These are phyloP conservation scores for Tetrapisispora iriomotensis DNA, from an alignment of 805 yeast species.

Conservation along the genomic window DNA sequence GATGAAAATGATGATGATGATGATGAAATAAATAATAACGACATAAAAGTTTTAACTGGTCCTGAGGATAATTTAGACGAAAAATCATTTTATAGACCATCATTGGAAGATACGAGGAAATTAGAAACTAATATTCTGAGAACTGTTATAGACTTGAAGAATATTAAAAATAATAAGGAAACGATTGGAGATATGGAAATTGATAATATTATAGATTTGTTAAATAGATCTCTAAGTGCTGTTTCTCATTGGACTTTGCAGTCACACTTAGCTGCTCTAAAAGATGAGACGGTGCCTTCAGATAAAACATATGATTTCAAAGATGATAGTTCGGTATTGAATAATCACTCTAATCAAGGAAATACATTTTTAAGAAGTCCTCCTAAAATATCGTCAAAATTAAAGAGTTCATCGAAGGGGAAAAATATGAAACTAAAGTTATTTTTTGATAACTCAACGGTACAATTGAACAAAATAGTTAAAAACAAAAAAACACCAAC, in stretches of 20 bases:
- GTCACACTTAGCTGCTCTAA: slow-evolving; percentile 21
- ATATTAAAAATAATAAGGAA: slow-evolving; percentile 1
- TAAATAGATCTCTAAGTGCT: slow-evolving; percentile 21
- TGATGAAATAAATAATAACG: background rate
- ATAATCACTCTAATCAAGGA: background rate
- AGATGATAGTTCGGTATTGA: background rate
- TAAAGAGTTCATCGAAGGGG: too few relatives aligned
- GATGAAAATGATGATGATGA: background rate
- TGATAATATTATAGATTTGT: slow-evolving; percentile 14
- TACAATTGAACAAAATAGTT: too few relatives aligned
- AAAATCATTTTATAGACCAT: slow-evolving; percentile 4
- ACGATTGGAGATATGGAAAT: slow-evolving; percentile 5
- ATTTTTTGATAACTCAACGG: too few relatives aligned
- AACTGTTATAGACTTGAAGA: slow-evolving; percentile 2
- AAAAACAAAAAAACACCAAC: too few relatives aligned
- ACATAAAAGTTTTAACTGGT: background rate
- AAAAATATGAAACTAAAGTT: too few relatives aligned
- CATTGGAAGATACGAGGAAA: slow-evolving; percentile 17
- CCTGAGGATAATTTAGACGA: background rate
- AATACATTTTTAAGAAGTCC: background rate
- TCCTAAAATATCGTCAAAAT: slow-evolving; percentile 1
- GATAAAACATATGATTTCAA: too few relatives aligned
- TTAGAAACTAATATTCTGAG: slow-evolving; percentile 14
- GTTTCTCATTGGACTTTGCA: slow-evolving; percentile 28
- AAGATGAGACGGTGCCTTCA: slow-evolving; percentile 5